Base-by-base conservation (phyloP, 345 rosid species). In the Moricandia arvensis region DNA sequence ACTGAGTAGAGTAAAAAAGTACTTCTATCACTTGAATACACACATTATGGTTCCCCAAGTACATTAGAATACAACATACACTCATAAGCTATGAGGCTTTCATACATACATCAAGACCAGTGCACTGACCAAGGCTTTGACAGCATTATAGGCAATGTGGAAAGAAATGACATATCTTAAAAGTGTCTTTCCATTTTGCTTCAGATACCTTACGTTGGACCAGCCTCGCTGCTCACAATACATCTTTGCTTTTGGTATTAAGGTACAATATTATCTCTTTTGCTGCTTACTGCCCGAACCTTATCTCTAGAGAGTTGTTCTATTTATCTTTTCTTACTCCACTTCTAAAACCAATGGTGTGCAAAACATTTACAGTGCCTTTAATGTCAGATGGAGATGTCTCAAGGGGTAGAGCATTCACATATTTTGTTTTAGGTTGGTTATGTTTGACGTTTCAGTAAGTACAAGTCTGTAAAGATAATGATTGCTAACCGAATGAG, bases 331-430 rank as follows among this genome's bases (percentile, higher is more conserved):
- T 27, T 17, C 11, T 59, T 66, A 68, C 8, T 58, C 12, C 21
- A 35, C 6, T 27, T 78, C 47, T 67, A 26, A 61, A 80, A 89
- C 74, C 51, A 75, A 58, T 94, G 98, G 97, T 91, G 93, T 75
- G 81, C 88, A 65, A 91, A 91, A 77, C 98, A 94, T 86, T 74
- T 94, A 59, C 83, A 83, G 90, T 88, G 97, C 88, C 90, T 64
- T 62, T 79, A 7, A 87, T 90, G 91, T 94, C 97, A n/a, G 2
- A 74, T 83, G 33, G 88, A 82, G 73, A 95, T 86, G 63, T 90
- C 93, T 59, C 97, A 89, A 81, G 98, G 91, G 80, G 95, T 86
- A 80, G 93, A 89, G 62, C 97, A 94, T 83, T 75, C 80, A 63
- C 73, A 45, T 53, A 33, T 81, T 64, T 94, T 89, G 78, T 87